Conservation (phyloP, 2,329 filamentous ascomycete genomes). For the Pyrenochaeta sp. region DNA sequence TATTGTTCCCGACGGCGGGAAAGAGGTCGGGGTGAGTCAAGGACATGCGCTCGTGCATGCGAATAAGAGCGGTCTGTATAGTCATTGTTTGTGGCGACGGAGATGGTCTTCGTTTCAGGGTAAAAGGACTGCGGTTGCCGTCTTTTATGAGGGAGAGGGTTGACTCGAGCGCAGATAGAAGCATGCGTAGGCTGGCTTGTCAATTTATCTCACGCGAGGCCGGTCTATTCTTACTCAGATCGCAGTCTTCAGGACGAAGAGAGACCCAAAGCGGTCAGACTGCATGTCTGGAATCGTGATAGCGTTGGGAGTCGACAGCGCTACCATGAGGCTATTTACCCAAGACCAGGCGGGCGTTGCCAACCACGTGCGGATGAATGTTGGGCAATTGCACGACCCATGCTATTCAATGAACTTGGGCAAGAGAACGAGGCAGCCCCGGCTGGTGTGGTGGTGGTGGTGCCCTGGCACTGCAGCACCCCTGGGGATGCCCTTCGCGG, state of each 20-base stretch:
- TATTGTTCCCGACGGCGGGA: not conserved
- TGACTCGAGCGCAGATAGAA: conserved; percentile 2
- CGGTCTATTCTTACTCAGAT: conserved; percentile 1
- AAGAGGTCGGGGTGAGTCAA: not conserved
- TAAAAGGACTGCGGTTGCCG: conserved; percentile 11
- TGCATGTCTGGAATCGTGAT: not conserved
- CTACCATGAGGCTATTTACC: not conserved
- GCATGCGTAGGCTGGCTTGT: conserved; percentile 1
- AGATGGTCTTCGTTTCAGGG: conserved; percentile 33
- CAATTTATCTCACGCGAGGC: not conserved
- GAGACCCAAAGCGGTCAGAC: not conserved
- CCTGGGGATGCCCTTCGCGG: not conserved
- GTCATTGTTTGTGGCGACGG: conserved; percentile 16
- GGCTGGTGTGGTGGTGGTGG: not conserved
- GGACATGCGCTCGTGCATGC: not conserved
- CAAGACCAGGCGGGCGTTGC: not conserved
- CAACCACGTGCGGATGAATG: conserved; percentile 2
- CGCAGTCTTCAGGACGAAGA: not conserved
- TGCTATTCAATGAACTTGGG: not conserved
- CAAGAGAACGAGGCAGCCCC: not conserved
- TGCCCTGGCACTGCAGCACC: not conserved
- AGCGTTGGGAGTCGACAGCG: not conserved
- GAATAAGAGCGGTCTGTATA: conserved; percentile 16
- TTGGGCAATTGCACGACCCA: not conserved
- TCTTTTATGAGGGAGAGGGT: not conserved